Percentiles rank a stretch among this genome's conserved stretches.
Conservation (phyloP, 257 asterid genomes). For the Plantago major region DNA sequence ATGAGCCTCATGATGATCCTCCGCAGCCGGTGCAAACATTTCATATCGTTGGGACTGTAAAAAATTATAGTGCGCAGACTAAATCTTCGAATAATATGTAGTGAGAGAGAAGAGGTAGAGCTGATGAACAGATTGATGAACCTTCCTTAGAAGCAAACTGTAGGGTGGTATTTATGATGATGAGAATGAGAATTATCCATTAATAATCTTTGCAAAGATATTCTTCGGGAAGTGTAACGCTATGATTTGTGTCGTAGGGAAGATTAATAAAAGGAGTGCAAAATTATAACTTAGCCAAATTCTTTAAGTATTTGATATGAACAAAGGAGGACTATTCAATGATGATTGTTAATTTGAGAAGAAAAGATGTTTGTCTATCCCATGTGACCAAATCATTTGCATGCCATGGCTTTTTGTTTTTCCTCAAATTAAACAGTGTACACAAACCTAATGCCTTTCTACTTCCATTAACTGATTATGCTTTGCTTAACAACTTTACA, state of each 20-base stretch:
- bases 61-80: no score
- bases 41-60: conserved; percentile 30
- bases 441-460: no score
- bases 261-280: conserved; percentile 29
- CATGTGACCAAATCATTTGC: conserved; percentile 80
- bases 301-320: neutral
- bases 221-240: conserved; percentile 48
- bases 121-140: no score
- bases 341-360: conserved; percentile 24
- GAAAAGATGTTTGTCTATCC: conserved; percentile 31
- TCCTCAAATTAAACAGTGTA: no score
- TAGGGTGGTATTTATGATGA: neutral
- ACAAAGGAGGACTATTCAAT: conserved; percentile 6
- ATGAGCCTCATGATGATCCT: conserved; percentile 53
- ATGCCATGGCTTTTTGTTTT: conserved; percentile 38
- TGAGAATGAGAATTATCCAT: neutral
- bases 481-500: no score
- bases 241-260: conserved; percentile 53
- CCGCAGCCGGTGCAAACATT: conserved; percentile 49
- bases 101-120: no score
- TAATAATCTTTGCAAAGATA: conserved; percentile 14
- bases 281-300: conserved; percentile 11
- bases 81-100: no score
- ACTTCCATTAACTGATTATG: no score
- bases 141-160: no score